A percentile compares a stretch with the other conserved stretches of the same genome.
phyloP scores from a whole-genome alignment of 208 protist genomes.

The Leishmania lainsoni region DNA sequence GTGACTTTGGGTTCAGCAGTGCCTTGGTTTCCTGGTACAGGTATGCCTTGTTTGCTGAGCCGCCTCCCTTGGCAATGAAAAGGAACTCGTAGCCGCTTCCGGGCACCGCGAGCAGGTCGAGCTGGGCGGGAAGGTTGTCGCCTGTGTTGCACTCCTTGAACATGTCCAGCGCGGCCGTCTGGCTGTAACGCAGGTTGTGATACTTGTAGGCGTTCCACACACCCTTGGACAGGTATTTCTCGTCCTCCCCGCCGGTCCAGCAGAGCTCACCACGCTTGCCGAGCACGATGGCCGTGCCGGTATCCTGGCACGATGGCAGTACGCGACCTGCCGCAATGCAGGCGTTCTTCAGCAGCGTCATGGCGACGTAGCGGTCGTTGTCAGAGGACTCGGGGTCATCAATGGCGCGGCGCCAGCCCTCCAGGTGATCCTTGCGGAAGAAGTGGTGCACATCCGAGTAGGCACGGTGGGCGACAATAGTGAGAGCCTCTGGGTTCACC shows the following conservation, averaged over 20 bases:
- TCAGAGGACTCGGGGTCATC: constrained; percentile 95
- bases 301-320: constrained; percentile 96
- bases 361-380: constrained; percentile 97
- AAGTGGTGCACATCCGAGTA: constrained; percentile 96
- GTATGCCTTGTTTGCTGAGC: constrained; percentile 98
- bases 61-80: constrained; percentile 98
- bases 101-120: constrained; percentile 94
- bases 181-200: constrained; percentile 97
- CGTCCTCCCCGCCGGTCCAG: constrained; percentile 96
- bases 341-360: constrained; percentile 97
- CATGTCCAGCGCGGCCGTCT: constrained; percentile 96
- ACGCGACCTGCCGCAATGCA: constrained; percentile 92
- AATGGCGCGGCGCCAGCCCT: constrained; percentile 94
- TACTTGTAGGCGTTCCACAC: constrained; percentile 96
- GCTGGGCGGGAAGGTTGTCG: constrained; percentile 97
- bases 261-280: constrained; percentile 97
- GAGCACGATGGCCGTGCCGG: constrained; percentile 97
- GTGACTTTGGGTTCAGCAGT: constrained; percentile 92
- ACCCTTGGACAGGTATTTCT: constrained; percentile 93
- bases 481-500: constrained; percentile 92
- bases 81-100: constrained; percentile 96
- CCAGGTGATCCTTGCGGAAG: constrained; percentile 94
- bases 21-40: constrained; percentile 98
- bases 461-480: constrained; percentile 82
- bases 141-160: constrained; percentile 98